A percentile compares a stretch with the other conserved stretches of the same genome.
These are phyloP conservation scores for Zalaria sp. DNA, from an alignment of 2,329 filamentous ascomycete genomes.

Conservation along the genomic window DNA sequence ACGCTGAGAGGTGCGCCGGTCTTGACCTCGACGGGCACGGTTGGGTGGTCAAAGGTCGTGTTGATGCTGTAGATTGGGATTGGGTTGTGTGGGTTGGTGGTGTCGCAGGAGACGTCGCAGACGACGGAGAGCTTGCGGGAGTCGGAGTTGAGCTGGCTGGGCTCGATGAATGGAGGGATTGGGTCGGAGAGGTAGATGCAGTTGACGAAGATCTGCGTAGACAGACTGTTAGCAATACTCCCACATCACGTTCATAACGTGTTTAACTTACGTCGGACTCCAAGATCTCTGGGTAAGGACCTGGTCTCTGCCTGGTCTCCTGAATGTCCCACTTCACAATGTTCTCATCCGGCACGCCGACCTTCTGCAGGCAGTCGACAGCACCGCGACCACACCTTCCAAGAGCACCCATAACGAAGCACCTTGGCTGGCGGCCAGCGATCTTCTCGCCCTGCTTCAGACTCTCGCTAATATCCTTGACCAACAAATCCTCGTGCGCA, in stretches of 20 bases:
- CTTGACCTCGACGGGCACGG: conserved; percentile 55
- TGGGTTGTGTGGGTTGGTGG: conserved; percentile 57
- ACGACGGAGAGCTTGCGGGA: conserved; percentile 54
- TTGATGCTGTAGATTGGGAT: conserved; percentile 73
- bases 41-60: conserved; percentile 82
- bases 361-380: conserved; percentile 62
- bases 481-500: conserved; percentile 59
- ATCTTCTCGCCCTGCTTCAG: conserved; percentile 54
- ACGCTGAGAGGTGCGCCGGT: conserved; percentile 53
- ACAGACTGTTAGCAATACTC: too few species aligned
- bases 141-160: conserved; percentile 50
- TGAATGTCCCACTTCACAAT: conserved; percentile 66
- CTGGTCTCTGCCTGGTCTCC: conserved; percentile 55
- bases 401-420: conserved; percentile 69
- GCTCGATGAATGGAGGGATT: conserved; percentile 70
- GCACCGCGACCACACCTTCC: conserved; percentile 75
- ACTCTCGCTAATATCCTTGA: conserved; percentile 58
- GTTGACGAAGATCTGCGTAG: conserved; percentile 52
- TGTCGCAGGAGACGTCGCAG: conserved; percentile 66
- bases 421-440: conserved; percentile 52
- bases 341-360: conserved; percentile 54
- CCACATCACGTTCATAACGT: conserved; percentile 3
- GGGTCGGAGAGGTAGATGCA: conserved; percentile 73
- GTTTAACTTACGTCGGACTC: conserved; percentile 22
- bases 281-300: conserved; percentile 21